phyloP scores from a whole-genome alignment of 371 early-diverging fungal genomes.

The Mortierella sp. region DNA sequence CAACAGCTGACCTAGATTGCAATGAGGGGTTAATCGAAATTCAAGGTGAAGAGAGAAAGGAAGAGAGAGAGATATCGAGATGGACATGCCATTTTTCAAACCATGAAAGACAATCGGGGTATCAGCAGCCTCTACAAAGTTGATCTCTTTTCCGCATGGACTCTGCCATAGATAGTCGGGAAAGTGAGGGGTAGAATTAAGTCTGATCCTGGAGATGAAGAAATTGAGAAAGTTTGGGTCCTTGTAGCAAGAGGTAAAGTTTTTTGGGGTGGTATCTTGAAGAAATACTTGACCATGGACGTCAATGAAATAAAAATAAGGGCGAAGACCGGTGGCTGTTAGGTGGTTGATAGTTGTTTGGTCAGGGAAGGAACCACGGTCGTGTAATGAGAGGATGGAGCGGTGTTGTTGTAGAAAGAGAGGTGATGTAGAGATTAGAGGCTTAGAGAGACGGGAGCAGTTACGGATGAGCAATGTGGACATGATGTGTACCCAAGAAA shows the following conservation, averaged over 20 bases:
- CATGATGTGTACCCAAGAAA: no score
- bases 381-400: conserved; percentile 24
- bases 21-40: background rate
- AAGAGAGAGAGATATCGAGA: background rate
- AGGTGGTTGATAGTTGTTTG: background rate
- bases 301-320: conserved; percentile 53
- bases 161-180: conserved; percentile 33
- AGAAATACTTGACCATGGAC: conserved; percentile 54
- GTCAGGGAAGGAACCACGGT: conserved; percentile 34
- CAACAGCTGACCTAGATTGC: conserved; percentile 24
- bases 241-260: conserved; percentile 52
- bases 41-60: no score
- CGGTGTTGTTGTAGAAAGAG: no score
- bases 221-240: conserved; percentile 49
- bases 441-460: no score
- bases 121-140: conserved; percentile 54
- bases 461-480: no score
- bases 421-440: no score
- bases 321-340: conserved; percentile 24
- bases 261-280: conserved; percentile 47
- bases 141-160: conserved; percentile 52
- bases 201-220: conserved; percentile 33
- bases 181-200: conserved; percentile 18
- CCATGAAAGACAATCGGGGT: conserved; percentile 48
- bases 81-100: conserved; percentile 16